Percentiles rank a stretch among this genome's conserved stretches.
phyloP scores from a whole-genome alignment of 1,284 basidiomycete species.

The Ustilago hordei region DNA sequence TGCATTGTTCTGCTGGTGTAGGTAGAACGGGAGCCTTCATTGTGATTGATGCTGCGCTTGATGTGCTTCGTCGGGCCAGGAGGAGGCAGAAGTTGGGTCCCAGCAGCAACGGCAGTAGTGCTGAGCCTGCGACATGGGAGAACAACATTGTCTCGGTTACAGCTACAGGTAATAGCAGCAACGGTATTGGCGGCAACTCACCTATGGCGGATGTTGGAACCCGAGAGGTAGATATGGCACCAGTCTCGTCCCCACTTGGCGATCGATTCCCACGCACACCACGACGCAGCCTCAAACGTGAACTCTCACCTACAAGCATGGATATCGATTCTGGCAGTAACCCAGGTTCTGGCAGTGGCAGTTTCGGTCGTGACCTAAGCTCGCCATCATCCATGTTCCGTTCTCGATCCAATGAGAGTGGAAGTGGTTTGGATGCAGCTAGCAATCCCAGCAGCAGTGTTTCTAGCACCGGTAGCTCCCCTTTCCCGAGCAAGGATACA shows the following conservation, averaged over 20 bases:
- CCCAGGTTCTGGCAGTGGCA: constrained; percentile 8
- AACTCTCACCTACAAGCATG: constrained; percentile 59
- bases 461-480: constrained; percentile 12
- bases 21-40: constrained; percentile 67
- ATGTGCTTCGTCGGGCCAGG: constrained; percentile 53
- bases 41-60: constrained; percentile 60
- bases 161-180: not conserved
- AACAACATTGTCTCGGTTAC: constrained; percentile 12
- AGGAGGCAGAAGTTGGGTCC: constrained; percentile 21
- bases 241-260: constrained; percentile 18
- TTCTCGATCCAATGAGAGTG: constrained; percentile 41
- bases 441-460: constrained; percentile 27
- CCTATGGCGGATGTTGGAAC: constrained; percentile 42
- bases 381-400: constrained; percentile 56
- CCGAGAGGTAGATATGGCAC: constrained; percentile 50
- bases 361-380: constrained; percentile 38
- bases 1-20: constrained; percentile 69
- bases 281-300: constrained; percentile 53
- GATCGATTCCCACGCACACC: constrained; percentile 40
- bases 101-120: not conserved
- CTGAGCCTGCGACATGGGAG: constrained; percentile 35
- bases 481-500: constrained; percentile 3
- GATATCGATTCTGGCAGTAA: constrained; percentile 48
- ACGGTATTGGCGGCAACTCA: not conserved
- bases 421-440: constrained; percentile 3